These are phyloP conservation scores for Neurospora cerealis DNA, from an alignment of 495 filamentous ascomycete genomes.

Conservation along the genomic window DNA sequence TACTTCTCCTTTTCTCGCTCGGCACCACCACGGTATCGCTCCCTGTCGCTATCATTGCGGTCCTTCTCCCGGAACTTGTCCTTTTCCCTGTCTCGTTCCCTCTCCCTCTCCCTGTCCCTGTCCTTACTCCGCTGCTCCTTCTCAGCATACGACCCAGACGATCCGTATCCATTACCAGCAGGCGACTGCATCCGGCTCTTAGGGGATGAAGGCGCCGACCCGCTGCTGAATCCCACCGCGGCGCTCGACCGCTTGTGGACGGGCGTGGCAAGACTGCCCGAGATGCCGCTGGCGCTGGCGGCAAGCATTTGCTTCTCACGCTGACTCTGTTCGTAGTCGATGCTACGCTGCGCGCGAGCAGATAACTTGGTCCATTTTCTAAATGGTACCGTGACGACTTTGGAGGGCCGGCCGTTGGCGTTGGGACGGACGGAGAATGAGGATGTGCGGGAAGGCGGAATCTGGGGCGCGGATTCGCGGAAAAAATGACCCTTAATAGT, in stretches of 20 bases:
- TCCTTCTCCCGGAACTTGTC: neutral
- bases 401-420: constrained; percentile 10
- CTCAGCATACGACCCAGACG: neutral
- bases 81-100: neutral
- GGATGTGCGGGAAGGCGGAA: neutral
- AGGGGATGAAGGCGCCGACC: neutral
- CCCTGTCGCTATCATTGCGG: neutral
- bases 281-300: neutral
- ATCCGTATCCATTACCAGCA: neutral
- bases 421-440: constrained; percentile 1
- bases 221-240: neutral
- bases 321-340: neutral
- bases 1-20: neutral
- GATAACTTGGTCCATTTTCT: constrained; percentile 11
- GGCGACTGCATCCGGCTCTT: neutral
- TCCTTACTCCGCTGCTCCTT: neutral
- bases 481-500: neutral
- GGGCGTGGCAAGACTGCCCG: neutral
- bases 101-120: neutral
- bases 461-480: neutral
- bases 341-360: neutral
- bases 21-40: neutral
- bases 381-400: constrained; percentile 15
- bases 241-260: neutral
- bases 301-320: neutral